These are phyloP conservation scores for Inonotus obliquus DNA, from an alignment of 1,284 basidiomycete genomes.

Conservation along the genomic window DNA sequence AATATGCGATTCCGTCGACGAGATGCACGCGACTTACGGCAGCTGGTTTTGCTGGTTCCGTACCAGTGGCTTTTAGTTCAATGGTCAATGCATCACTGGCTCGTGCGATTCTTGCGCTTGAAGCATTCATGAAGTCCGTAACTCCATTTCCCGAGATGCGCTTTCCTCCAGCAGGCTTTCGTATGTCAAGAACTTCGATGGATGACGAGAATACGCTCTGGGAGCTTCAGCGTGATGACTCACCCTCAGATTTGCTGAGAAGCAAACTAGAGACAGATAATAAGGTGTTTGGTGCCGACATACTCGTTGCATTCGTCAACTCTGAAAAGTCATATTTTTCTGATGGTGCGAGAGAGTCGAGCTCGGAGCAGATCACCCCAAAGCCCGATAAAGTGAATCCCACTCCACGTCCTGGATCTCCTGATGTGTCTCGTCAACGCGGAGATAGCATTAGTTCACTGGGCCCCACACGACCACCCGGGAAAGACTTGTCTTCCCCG, in stretches of 20 bases:
- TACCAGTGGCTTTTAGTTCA: slow-evolving; percentile 85
- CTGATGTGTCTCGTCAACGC: slow-evolving; percentile 3
- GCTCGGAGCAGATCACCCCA: slow-evolving; percentile 19
- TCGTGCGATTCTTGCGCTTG: slow-evolving; percentile 64
- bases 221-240: slow-evolving; percentile 1
- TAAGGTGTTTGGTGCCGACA: slow-evolving; percentile 10
- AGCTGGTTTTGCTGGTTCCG: slow-evolving; percentile 84
- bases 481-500: slow-evolving; percentile 22
- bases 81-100: slow-evolving; percentile 80
- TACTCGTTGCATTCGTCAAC: slow-evolving; percentile 4
- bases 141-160: slow-evolving; percentile 62
- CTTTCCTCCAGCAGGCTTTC: slow-evolving; percentile 55
- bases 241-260: slow-evolving; percentile 13
- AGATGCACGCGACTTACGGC: slow-evolving; percentile 85
- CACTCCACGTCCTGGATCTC: slow-evolving; percentile 18
- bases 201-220: slow-evolving; percentile 4
- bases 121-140: slow-evolving; percentile 58
- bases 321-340: neutral
- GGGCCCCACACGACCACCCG: slow-evolving; percentile 16
- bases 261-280: slow-evolving; percentile 4
- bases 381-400: slow-evolving; percentile 14
- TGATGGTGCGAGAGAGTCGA: neutral
- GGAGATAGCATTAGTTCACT: slow-evolving; percentile 8
- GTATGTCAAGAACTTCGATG: neutral
- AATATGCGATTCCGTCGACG: slow-evolving; percentile 93